These are phyloP conservation scores for Clitopilus hobsonii DNA, from an alignment of 768 basidiomycete genomes.

Conservation along the genomic window DNA sequence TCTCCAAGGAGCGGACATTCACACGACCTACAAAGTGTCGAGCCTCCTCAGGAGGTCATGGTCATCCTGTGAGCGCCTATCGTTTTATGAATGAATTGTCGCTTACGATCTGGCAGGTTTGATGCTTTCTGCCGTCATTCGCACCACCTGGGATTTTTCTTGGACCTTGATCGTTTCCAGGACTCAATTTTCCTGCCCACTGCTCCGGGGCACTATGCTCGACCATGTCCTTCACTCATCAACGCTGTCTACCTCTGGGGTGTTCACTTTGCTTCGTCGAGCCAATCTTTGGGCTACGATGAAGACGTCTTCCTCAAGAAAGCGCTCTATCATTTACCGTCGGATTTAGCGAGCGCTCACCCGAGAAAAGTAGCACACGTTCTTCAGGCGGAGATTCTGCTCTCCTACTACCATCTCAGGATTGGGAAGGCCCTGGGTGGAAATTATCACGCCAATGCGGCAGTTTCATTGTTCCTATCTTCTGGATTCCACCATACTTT, in stretches of 20 bases:
- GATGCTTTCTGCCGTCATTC: background rate
- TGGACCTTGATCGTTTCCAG: background rate
- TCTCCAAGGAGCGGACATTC: background rate
- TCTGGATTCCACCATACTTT: background rate
- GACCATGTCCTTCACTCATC: background rate
- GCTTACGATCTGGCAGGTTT: conserved; percentile 1
- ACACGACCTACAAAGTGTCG: conserved; percentile 1
- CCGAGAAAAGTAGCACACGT: conserved; percentile 5
- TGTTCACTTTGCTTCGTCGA: background rate
- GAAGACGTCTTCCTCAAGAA: background rate
- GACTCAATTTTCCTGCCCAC: background rate
- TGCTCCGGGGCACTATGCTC: background rate
- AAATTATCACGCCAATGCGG: conserved; percentile 1
- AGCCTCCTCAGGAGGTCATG: conserved; percentile 9
- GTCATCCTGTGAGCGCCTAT: conserved; percentile 9
- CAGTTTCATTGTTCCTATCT: background rate
- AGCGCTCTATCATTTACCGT: background rate
- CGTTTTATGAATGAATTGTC: background rate
- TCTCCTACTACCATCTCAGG: conserved; percentile 1
- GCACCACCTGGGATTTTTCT: conserved; percentile 2
- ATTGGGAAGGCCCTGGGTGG: background rate
- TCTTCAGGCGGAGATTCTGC: conserved; percentile 1
- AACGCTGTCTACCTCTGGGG: conserved; percentile 1
- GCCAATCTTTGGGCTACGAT: conserved; percentile 16
- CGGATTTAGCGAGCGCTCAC: background rate